Base-by-base conservation (phyloP, 2,329 filamentous ascomycete species). In the Sporothrix globosa region DNA sequence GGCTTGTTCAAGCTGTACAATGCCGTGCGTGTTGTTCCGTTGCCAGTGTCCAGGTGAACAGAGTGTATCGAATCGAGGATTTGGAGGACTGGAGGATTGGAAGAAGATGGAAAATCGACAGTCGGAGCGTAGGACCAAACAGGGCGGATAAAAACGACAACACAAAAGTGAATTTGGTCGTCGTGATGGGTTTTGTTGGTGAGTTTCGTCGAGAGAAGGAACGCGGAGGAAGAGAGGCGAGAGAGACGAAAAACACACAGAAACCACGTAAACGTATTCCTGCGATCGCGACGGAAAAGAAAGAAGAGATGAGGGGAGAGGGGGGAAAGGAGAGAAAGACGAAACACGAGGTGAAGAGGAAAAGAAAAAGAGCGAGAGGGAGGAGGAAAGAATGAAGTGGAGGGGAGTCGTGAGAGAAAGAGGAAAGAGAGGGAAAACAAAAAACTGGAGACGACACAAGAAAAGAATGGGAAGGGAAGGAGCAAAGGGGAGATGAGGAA, bases 101-200 rank as follows among this genome's bases (percentile, higher is more conserved):
- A 9, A 27, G 61, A 48, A 14, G 61, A 65, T 13, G 3, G 61
- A 61, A 52, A 4, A 21, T n/a, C 48, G 17, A 30, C 44, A 67
- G 69, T 65, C 34, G 34, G 41, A 44, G 24, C 21, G 6, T 14
- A 50, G 27, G 46, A 34, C 27, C 46, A 30, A 67, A 44, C 34
- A 53, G 41, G 44, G 7, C 4, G 30, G 41, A 21, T 17, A 19
- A 9, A 27, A 39, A 73, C 75, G 76, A 77, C 79, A 76, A 78
- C 78, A 75, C 79, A 80, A 79, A 80, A 80, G 67, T 76, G 75
- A 80, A 80, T 81, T 79, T 80, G 78, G 78, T 75, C 77, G 78
- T 72, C 19, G 58, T 74, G 74, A 72, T 39, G 63, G 13, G 46
- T 52, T 50, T 58, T 65, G 50, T 53, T n/a, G 46, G 34, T 27